Base-by-base conservation (phyloP, 208 protist species). In the Leishmania tarentolae region DNA sequence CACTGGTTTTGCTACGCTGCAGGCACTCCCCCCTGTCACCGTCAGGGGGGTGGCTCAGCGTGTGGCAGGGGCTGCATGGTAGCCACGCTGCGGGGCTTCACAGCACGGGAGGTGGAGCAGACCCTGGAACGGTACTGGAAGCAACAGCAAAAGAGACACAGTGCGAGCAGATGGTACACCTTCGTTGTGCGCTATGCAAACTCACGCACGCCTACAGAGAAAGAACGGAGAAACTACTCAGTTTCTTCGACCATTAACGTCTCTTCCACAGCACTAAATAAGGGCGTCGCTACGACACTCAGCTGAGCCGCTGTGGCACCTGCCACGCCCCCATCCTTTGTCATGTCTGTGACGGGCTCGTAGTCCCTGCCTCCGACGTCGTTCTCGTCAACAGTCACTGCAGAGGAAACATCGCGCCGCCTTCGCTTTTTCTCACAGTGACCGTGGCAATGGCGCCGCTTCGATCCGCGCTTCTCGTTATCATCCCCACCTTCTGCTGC, bases 371-470 rank as follows among this genome's bases (percentile, higher is more conserved):
- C 13, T 46, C 8, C 77, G n/a, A 15, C 61, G 5, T 79, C 77
- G 7, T 31, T 44, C 37, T 52, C 68, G 40, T 24, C 65, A 7
- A 15, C 28, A 46, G n/a, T 31, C 15, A 44, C 0, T 31, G 63
- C 42, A 53, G n/a, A 35, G n/a, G n/a, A 7, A 1, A 46, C 40
- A 37, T 79, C 78, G 11, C 65, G 78, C 31, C 53, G 24, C 68
- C 68, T 79, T 46, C 73, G 75, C 37, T 79, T 79, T 40, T 80
- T 79, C 3, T 76, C 52, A 2, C 56, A 6, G 11, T 50, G 77
- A 42, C 70, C 72, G 53, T 73, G 69, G 7, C 61, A 42, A 50
- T 59, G 73, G n/a, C 53, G 80, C 59, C 80, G 83, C 68, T 81
- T 80, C 28, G 72, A 71, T 35, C 42, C 68, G 40, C 74, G 31